A percentile compares a stretch with the other conserved stretches of the same genome.
These are phyloP conservation scores for Aspergillus sojae DNA, from an alignment of 2,329 filamentous ascomycete species.

Conservation along the genomic window DNA sequence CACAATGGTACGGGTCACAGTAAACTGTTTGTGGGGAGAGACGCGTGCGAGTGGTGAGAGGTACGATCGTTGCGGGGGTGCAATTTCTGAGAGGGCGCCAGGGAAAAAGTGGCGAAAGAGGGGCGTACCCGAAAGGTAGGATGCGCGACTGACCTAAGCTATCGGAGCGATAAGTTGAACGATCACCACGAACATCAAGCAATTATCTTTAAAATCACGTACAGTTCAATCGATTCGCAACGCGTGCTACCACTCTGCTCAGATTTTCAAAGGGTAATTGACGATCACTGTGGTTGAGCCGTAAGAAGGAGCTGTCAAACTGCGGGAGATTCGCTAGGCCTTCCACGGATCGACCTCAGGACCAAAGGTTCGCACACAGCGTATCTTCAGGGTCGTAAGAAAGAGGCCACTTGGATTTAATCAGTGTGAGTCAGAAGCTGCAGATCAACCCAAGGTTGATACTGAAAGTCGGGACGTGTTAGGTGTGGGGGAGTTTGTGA, in stretches of 20 bases:
- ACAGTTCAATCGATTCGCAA: constrained; percentile 1
- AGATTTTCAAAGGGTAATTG: constrained; percentile 7
- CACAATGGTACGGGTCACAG: background rate
- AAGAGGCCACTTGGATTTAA: background rate
- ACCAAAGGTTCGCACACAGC: constrained; percentile 25
- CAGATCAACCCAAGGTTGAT: background rate
- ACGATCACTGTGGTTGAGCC: constrained; percentile 29
- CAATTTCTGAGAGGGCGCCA: constrained; percentile 12
- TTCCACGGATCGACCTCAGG: constrained; percentile 33
- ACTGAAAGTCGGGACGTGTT: background rate
- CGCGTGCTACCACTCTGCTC: constrained; percentile 6
- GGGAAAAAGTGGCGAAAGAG: constrained; percentile 18
- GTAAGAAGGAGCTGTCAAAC: constrained; percentile 33
- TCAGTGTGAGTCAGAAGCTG: constrained; percentile 1
- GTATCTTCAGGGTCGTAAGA: constrained; percentile 9
- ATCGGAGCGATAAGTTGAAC: constrained; percentile 8
- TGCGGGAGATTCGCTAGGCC: constrained; percentile 36
- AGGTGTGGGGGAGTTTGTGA: constrained; percentile 6
- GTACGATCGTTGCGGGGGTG: constrained; percentile 10
- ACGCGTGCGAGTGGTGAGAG: background rate
- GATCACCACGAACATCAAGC: background rate
- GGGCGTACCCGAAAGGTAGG: constrained; percentile 15
- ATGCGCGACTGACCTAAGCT: constrained; percentile 8
- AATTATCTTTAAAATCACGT: background rate
- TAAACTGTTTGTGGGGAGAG: background rate